A percentile compares a stretch with the other conserved stretches of the same genome.
Conservation (phyloP, 1,284 basidiomycete species). For the Gymnopus androsaceus region DNA sequence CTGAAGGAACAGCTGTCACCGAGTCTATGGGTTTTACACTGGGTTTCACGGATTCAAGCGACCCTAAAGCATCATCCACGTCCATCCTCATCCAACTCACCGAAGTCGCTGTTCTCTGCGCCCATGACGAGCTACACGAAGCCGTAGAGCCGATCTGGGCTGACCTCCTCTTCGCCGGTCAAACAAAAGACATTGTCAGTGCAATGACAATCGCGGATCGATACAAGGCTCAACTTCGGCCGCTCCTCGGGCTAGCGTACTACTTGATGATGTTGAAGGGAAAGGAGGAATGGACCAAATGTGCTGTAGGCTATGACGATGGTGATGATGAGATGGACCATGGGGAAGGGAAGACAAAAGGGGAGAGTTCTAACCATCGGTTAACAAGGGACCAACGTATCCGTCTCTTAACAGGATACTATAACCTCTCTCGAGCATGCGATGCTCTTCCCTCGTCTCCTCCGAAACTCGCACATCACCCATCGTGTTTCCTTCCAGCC, state of each 20-base stretch:
- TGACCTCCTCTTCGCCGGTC: constrained; percentile 17
- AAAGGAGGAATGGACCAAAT: constrained; percentile 16
- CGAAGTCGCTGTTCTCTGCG: constrained; percentile 20
- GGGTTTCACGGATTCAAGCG: too few relatives aligned
- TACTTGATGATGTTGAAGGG: constrained; percentile 20
- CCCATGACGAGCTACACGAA: constrained; percentile 18
- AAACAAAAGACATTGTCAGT: constrained; percentile 17
- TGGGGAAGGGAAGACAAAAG: too few relatives aligned
- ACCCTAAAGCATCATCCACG: constrained; percentile 4
- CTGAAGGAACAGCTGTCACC: not conserved
- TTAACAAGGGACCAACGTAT: constrained; percentile 16
- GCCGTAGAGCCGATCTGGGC: constrained; percentile 19
- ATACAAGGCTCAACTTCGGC: constrained; percentile 13
- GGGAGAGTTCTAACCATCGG: constrained; percentile 3
- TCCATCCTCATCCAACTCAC: constrained; percentile 21
- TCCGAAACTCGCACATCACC: constrained; percentile 13
- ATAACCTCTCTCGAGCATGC: constrained; percentile 17
- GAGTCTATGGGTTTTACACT: too few relatives aligned
- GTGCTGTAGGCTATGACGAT: not conserved
- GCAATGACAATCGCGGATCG: constrained; percentile 17
- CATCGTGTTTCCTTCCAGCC: constrained; percentile 14
- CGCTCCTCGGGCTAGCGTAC: constrained; percentile 16
- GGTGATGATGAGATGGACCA: not conserved
- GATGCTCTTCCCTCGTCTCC: constrained; percentile 14
- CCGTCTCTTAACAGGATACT: constrained; percentile 16